Evolutionary conservation across 352 stramenopile genomes (phyloP).

Genomic region (Blastocystis hominis): DNA sequence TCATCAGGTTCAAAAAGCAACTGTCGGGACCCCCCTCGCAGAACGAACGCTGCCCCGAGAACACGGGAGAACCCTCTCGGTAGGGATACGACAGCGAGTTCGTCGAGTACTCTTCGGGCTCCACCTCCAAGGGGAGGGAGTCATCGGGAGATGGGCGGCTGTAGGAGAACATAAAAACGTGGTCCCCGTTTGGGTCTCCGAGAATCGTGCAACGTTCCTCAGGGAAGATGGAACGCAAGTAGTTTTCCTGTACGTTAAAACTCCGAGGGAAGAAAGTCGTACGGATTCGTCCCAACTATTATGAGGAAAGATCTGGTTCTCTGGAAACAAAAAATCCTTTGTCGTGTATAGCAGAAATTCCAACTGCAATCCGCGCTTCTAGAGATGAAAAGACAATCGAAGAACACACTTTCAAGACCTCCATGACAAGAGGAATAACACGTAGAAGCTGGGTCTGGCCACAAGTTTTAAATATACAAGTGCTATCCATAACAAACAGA

Average conservation of each 20-base stretch:
- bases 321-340: slow-evolving; percentile 97
- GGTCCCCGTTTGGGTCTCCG: neutral
- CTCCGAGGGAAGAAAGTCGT: neutral
- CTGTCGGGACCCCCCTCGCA: slow-evolving; percentile 12
- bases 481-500: slow-evolving; percentile 96
- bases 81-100: neutral
- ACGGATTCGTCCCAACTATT: slow-evolving; percentile 85
- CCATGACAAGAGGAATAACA: slow-evolving; percentile 23
- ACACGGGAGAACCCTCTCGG: neutral
- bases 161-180: slow-evolving; percentile 54
- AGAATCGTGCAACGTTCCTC: slow-evolving; percentile 74
- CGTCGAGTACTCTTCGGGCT: neutral
- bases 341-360: slow-evolving; percentile 94
- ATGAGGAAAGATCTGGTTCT: slow-evolving; percentile 92
- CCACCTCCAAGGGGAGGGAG: neutral
- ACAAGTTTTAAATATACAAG: slow-evolving; percentile 98
- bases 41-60: neutral
- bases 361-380: slow-evolving; percentile 82
- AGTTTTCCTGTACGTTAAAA: slow-evolving; percentile 39
- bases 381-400: neutral
- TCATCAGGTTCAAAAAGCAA: slow-evolving; percentile 80
- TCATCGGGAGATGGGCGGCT: neutral
- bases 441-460: slow-evolving; percentile 76
- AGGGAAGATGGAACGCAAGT: slow-evolving; percentile 68
- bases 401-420: neutral